A percentile compares a stretch with the other conserved stretches of the same genome.
Conservation (phyloP, 208 protist species). For the Leishmania tropica region DNA sequence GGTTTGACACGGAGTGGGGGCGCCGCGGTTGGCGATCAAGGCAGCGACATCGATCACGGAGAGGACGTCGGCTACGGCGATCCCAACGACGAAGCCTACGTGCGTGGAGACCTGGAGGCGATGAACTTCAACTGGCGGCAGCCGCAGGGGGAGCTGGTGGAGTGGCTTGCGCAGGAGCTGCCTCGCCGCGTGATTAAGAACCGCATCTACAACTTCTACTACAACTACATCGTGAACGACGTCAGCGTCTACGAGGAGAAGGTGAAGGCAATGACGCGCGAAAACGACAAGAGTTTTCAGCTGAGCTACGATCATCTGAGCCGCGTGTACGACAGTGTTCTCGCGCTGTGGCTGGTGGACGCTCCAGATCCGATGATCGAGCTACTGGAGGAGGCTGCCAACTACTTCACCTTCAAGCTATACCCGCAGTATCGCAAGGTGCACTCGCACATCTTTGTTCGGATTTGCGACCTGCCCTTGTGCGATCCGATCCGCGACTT, state of each 20-base stretch:
- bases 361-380: slow-evolving; percentile 96
- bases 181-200: slow-evolving; percentile 88
- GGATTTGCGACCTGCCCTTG: slow-evolving; percentile 97
- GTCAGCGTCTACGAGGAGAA: slow-evolving; percentile 84
- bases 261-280: slow-evolving; percentile 88
- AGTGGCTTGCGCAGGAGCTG: slow-evolving; percentile 92
- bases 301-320: slow-evolving; percentile 96
- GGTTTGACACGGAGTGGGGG: neutral
- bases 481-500: slow-evolving; percentile 98
- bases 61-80: slow-evolving; percentile 39
- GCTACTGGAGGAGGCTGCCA: slow-evolving; percentile 97
- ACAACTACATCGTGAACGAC: slow-evolving; percentile 86
- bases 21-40: neutral
- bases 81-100: slow-evolving; percentile 64
- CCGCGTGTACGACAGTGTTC: slow-evolving; percentile 80
- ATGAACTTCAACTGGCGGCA: slow-evolving; percentile 90
- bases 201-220: slow-evolving; percentile 92
- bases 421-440: slow-evolving; percentile 96
- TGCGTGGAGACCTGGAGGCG: slow-evolving; percentile 74
- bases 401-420: slow-evolving; percentile 86
- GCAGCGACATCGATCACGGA: neutral
- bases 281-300: slow-evolving; percentile 93
- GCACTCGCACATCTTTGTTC: slow-evolving; percentile 94
- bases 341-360: slow-evolving; percentile 97
- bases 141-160: slow-evolving; percentile 82